phyloP scores from a whole-genome alignment of 768 basidiomycete species.

The Omphalotus guepiniiformis region DNA sequence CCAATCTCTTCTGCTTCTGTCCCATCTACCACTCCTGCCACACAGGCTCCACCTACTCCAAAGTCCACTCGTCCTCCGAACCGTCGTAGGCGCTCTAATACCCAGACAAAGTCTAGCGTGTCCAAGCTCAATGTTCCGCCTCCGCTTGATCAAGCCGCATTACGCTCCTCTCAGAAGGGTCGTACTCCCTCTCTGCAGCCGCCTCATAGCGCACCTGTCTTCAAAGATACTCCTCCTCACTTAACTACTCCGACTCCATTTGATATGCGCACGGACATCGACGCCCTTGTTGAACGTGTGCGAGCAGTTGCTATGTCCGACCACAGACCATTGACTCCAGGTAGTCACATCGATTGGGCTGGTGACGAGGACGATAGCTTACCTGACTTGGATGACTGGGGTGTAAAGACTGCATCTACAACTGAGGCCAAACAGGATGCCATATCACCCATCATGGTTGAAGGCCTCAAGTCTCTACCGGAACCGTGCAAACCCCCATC shows the following conservation, averaged over 20 bases:
- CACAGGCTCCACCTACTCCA: conserved; percentile 18
- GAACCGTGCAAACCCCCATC: conserved; percentile 23
- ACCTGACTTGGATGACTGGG: conserved; percentile 87
- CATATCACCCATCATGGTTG: conserved; percentile 68
- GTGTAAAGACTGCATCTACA: conserved; percentile 36
- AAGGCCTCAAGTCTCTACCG: conserved; percentile 57
- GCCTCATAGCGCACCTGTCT: conserved; percentile 35
- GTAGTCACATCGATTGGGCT: conserved; percentile 86
- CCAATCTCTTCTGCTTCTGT: conserved; percentile 24
- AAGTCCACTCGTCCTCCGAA: conserved; percentile 37
- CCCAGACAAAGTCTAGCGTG: conserved; percentile 22
- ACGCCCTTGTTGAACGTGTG: conserved; percentile 75
- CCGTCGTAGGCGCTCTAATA: conserved; percentile 49
- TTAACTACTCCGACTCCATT: conserved; percentile 31
- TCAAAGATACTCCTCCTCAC: conserved; percentile 62
- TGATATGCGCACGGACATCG: conserved; percentile 61
- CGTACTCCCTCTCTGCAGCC: conserved; percentile 16
- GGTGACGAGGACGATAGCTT: conserved; percentile 81
- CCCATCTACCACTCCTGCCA: conserved; percentile 18
- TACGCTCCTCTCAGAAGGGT: conserved; percentile 25
- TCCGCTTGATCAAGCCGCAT: conserved; percentile 27
- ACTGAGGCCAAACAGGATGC: conserved; percentile 29
- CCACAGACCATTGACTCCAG: conserved; percentile 63
- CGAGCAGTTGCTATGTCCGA: conserved; percentile 69
- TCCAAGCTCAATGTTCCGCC: conserved; percentile 30